Base-by-base conservation (phyloP, 2,329 filamentous ascomycete species). In the Aspergillus fructus region DNA sequence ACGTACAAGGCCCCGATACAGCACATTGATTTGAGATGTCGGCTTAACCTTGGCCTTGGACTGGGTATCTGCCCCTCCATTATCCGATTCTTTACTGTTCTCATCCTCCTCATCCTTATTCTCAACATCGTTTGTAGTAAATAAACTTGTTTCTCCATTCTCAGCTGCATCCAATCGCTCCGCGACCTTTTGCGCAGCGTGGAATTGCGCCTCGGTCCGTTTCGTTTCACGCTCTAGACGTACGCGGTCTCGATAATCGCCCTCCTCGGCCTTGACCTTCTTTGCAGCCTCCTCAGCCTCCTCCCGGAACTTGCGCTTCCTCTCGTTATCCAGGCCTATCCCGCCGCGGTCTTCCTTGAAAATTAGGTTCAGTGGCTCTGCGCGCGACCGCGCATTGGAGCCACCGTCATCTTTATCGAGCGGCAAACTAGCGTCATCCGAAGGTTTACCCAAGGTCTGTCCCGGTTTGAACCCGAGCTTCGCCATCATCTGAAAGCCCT, bases 401-500 rank as follows among this genome's bases (percentile, higher is more conserved):
- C 24, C 34, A n/a, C 33, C 21, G 2, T 24, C 4, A 27, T 66
- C 58, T 30, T 50, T 63, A 23, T 47, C 40, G 13, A 15, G 11
- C 5, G 7, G 8, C 7, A n/a, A 11, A 19, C 43, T 42, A 11
- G 39, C 40, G 19, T 45, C 43, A 17, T 27, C 57, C 21, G 19
- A n/a, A 34, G 70, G 78, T 64, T 83, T 85, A 1, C 94, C 94
- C 3, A 97, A 79, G 0, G 86, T 83, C 37, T 85, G 86, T 23
- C 93, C 92, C 19, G 85, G 80, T 57, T 86, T 88, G 78, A 96
- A 99, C 1, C 94, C 94, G 82, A 99, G 90, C 74, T 91, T 93
- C 21, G 91, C 89, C 93, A 99, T 96, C 91, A 99, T 97, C 63
- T 90, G 86, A 60, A 96, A 85, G 1, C 93, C 94, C 71, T 97